Percentiles rank a stretch among this genome's conserved stretches.
phyloP scores from a whole-genome alignment of 768 basidiomycete genomes.

The Lactarius hengduanensis region DNA sequence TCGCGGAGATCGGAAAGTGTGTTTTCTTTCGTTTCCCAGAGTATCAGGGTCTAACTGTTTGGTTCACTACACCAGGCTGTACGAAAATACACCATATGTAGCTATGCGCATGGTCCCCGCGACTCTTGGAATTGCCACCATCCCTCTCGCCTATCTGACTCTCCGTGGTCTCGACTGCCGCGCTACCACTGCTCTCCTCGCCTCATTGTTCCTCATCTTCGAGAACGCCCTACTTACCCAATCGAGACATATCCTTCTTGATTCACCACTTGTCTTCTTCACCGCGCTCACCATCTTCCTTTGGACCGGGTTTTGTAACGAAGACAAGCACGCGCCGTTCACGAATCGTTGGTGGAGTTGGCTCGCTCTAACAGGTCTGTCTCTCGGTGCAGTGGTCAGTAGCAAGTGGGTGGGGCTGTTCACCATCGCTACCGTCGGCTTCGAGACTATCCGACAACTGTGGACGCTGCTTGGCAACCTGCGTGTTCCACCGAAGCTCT shows the following conservation, averaged over 20 bases:
- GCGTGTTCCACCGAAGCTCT: slow-evolving; percentile 70
- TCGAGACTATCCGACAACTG: slow-evolving; percentile 79
- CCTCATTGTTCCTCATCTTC: slow-evolving; percentile 88
- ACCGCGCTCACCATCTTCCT: slow-evolving; percentile 85
- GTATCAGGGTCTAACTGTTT: background rate
- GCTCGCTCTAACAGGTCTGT: slow-evolving; percentile 82
- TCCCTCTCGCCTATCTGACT: slow-evolving; percentile 91
- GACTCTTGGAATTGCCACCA: slow-evolving; percentile 79
- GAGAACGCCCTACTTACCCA: slow-evolving; percentile 97
- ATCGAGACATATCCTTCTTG: slow-evolving; percentile 94
- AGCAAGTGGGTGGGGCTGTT: slow-evolving; percentile 99
- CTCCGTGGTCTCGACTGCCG: slow-evolving; percentile 90
- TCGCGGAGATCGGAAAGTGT: slow-evolving; percentile 96
- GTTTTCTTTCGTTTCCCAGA: slow-evolving; percentile 33
- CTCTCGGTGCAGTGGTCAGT: slow-evolving; percentile 87
- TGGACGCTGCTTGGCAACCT: slow-evolving; percentile 90
- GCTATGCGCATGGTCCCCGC: slow-evolving; percentile 98
- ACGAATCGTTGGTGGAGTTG: slow-evolving; percentile 89
- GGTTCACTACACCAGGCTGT: slow-evolving; percentile 51
- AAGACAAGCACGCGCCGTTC: slow-evolving; percentile 83
- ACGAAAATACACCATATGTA: slow-evolving; percentile 88
- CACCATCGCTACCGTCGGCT: slow-evolving; percentile 92
- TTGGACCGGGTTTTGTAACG: slow-evolving; percentile 90
- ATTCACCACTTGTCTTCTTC: slow-evolving; percentile 98
- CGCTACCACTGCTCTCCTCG: slow-evolving; percentile 88